Evolutionary conservation across 139 green algal genomes (phyloP).

Genomic region (Chlamydomonas eustigma): DNA sequence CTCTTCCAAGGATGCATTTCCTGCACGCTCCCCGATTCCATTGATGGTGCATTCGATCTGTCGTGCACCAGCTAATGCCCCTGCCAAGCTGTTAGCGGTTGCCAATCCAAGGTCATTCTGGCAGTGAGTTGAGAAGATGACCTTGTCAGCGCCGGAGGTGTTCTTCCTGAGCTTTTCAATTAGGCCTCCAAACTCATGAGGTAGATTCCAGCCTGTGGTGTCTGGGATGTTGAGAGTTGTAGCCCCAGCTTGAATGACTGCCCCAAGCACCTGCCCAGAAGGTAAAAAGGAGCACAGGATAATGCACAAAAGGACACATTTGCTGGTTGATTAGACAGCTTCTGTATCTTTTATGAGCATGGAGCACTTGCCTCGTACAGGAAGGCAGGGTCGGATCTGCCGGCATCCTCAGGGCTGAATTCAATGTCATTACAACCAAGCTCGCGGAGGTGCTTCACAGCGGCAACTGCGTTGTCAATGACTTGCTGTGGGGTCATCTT

Average conservation of each 20-base stretch:
- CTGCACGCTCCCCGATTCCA: conserved; percentile 96
- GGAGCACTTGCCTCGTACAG: conserved; percentile 65
- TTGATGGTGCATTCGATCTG: conserved; percentile 99
- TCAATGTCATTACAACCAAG: conserved; percentile 96
- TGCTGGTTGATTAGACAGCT: too few relatives aligned
- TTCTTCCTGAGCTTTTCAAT: conserved; percentile 89
- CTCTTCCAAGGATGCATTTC: conserved; percentile 96
- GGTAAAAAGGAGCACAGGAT: not conserved
- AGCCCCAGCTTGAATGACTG: conserved; percentile 91
- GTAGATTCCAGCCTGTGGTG: conserved; percentile 80
- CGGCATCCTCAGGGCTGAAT: conserved; percentile 95
- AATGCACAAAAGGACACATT: not conserved
- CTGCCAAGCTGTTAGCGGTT: conserved; percentile 92
- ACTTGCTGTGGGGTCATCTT: conserved; percentile 68
- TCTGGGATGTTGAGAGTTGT: conserved; percentile 98
- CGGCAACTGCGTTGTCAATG: conserved; percentile 81
- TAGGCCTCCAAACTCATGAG: conserved; percentile 89
- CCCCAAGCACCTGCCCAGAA: conserved; percentile 46
- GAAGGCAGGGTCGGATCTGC: conserved; percentile 85
- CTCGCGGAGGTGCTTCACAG: conserved; percentile 77
- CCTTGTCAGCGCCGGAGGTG: conserved; percentile 66
- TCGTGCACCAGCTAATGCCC: conserved; percentile 63
- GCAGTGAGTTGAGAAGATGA: conserved; percentile 96
- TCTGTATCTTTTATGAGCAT: too few relatives aligned
- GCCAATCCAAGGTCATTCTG: conserved; percentile 97